Evolutionary conservation across 179 eudicot species (phyloP), one percentile per base, ranked within the genome.

Genomic region (Patellifolia procumbens): DNA sequence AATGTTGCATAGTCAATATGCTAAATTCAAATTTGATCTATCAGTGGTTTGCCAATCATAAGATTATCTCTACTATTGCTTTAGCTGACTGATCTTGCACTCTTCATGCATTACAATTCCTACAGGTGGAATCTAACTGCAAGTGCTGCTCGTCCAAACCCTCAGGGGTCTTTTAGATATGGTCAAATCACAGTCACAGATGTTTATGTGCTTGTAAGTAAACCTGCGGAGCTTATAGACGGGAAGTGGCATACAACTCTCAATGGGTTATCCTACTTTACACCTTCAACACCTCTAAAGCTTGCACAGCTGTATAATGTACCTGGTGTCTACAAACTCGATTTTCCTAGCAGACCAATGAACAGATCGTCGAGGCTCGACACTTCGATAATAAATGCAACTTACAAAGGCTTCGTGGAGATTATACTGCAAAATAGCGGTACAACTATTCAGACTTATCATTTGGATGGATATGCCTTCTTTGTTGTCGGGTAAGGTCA

Each of bases 61-160:
- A 63, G 45, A 20, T 67, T 17, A 31, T 43, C 17, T 42, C 29
- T 61, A 37, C 46, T 49, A 42, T 22, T 60, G 24, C 39, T 72
- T 74, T 59, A 49, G 82, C 81, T 86, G 74, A 80, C 76, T 49
- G 26, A 68, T 71, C 46, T 76, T 60, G 29, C 43, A 28, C 60
- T 75, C 55, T 37, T 80, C 45, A 34, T 39, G 28, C 67, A 70
- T 76, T 67, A 68, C n/a, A 43, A 24, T 66, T 71, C 79, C 34
- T 81, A 80, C 46, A 95, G 99, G 84, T 89, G 92, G 99, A 95
- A 95, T 81, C 87, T 93, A 62, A 81, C 99, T 70, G 92, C 99
- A 70, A 89, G 98, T 80, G 99, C 91, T 70, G 99, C 99, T 79
- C 97, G 99, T 69, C 99, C 99, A 61, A 95, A 95, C 84, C 99